Evolutionary conservation across 805 yeast species (phyloP).

Genomic region (Yamadazyma nakazawae): DNA sequence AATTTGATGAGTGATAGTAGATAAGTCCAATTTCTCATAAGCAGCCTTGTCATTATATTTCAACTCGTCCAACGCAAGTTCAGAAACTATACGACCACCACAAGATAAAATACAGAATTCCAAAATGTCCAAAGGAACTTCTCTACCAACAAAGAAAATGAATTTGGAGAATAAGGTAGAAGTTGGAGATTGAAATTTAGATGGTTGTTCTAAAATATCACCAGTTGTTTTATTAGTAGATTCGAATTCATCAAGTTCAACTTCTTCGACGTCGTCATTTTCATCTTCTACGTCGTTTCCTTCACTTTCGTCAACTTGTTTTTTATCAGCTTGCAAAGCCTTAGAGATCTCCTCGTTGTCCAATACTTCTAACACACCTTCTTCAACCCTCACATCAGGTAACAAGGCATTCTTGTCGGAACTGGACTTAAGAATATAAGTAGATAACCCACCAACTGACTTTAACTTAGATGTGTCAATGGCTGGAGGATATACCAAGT

Average conservation of each 20-base stretch:
- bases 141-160: conserved; percentile 88
- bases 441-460: conserved; percentile 85
- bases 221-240: conserved; percentile 57
- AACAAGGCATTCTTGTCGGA: conserved; percentile 34
- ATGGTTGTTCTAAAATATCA: conserved; percentile 70
- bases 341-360: conserved; percentile 41
- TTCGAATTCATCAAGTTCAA: conserved; percentile 68
- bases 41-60: conserved; percentile 45
- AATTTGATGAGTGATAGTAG: conserved; percentile 85
- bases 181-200: conserved; percentile 50
- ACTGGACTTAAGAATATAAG: conserved; percentile 68
- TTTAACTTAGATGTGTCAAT: conserved; percentile 69
- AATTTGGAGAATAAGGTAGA: conserved; percentile 68
- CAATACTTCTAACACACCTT: conserved; percentile 34
- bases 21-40: conserved; percentile 52
- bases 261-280: conserved; percentile 18
- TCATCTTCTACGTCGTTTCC: conserved; percentile 14
- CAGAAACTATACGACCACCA: conserved; percentile 85
- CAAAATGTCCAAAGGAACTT: conserved; percentile 86
- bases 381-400: conserved; percentile 25
- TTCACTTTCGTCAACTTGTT: conserved; percentile 13
- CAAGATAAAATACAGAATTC: conserved; percentile 83
- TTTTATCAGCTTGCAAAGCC: conserved; percentile 50
- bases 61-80: conserved; percentile 80
- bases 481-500: conserved; percentile 87